Percentiles rank a stretch among this genome's conserved stretches.
phyloP scores from a whole-genome alignment of 495 filamentous ascomycete genomes.

The Neurospora intermedia region DNA sequence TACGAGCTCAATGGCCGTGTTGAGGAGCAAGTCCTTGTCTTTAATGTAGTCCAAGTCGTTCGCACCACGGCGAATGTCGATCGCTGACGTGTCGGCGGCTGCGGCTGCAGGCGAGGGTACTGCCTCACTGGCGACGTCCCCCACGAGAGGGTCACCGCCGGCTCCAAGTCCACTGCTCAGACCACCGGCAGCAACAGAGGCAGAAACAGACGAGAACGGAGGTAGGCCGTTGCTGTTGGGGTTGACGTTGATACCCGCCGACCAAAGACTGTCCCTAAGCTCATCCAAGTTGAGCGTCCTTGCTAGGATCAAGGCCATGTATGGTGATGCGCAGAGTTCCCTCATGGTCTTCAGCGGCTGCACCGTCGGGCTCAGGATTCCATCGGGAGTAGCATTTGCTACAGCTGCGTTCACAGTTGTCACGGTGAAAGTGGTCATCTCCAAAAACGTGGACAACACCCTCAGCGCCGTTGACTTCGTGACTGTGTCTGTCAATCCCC shows the following conservation, averaged over 20 bases:
- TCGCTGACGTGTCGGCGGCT: neutral
- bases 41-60: conserved; percentile 33
- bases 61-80: conserved; percentile 18
- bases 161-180: neutral
- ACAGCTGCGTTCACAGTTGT: neutral
- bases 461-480: conserved; percentile 45
- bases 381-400: conserved; percentile 7
- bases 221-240: conserved; percentile 17
- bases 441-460: conserved; percentile 48
- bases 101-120: conserved; percentile 5
- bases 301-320: conserved; percentile 40
- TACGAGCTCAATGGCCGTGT: conserved; percentile 43
- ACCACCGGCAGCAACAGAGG: neutral
- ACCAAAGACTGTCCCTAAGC: conserved; percentile 41
- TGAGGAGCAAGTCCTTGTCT: conserved; percentile 46
- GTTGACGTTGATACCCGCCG: conserved; percentile 30
- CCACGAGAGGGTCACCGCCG: neutral
- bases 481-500: conserved; percentile 47
- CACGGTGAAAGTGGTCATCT: conserved; percentile 37
- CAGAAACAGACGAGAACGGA: neutral
- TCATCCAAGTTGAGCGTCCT: conserved; percentile 35
- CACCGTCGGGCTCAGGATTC: conserved; percentile 4
- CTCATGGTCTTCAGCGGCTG: conserved; percentile 7
- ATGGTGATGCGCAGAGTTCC: conserved; percentile 35
- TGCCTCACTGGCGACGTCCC: conserved; percentile 6